Conservation (phyloP, 768 basidiomycete genomes). For the Psilocybe cubensis region DNA sequence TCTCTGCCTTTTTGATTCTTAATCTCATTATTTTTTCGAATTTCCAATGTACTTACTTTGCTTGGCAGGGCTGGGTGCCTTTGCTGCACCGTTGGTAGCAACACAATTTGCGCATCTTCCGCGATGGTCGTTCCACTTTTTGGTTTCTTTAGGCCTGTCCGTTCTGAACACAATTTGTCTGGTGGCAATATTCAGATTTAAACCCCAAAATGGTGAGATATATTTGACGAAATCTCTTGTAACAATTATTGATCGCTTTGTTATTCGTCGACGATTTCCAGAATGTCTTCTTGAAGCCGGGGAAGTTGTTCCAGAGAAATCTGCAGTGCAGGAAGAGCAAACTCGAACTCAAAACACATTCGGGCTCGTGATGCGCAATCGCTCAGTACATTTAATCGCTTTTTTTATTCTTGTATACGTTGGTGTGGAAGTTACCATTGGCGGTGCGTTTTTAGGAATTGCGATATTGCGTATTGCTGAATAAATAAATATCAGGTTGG, state of each 20-base stretch:
- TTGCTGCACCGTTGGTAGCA: constrained; percentile 72
- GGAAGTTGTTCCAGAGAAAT: constrained; percentile 41
- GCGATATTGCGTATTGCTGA: not conserved
- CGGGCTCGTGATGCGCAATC: constrained; percentile 53
- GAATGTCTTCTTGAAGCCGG: constrained; percentile 61
- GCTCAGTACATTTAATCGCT: constrained; percentile 62
- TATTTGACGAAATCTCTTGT: constrained; percentile 21
- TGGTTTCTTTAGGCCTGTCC: constrained; percentile 69
- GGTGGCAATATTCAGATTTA: constrained; percentile 63
- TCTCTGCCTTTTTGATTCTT: not conserved
- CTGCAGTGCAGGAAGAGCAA: constrained; percentile 31
- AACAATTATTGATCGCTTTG: not conserved
- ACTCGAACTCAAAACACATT: constrained; percentile 29
- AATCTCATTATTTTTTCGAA: not conserved
- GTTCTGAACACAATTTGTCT: constrained; percentile 55
- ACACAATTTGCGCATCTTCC: constrained; percentile 75
- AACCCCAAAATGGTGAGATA: constrained; percentile 66
- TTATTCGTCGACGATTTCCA: constrained; percentile 22
- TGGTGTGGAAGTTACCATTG: constrained; percentile 66
- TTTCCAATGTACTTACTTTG: not conserved
- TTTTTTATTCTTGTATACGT: constrained; percentile 69
- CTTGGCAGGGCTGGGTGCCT: constrained; percentile 60
- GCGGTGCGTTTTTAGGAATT: constrained; percentile 28
- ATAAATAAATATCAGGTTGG: constrained; percentile 47
- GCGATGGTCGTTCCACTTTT: constrained; percentile 81